Evolutionary conservation across 352 stramenopile genomes (phyloP).

Genomic region (Pythium plurisporium): DNA sequence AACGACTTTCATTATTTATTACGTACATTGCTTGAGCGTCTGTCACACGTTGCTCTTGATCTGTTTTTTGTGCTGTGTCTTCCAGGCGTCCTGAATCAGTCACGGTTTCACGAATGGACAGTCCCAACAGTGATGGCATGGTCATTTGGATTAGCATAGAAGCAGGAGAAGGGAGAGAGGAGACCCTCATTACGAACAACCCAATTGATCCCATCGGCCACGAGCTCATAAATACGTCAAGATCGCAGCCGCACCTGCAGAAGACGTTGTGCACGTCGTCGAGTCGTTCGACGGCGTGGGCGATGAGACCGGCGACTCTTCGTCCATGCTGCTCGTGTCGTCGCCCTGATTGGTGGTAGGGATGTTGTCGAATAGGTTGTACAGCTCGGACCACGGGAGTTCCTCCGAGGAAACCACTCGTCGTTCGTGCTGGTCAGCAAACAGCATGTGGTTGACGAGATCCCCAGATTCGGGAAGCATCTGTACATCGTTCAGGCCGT

Average conservation of each 20-base stretch:
- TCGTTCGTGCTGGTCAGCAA: slow-evolving; percentile 52
- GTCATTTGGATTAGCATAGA: too few species aligned
- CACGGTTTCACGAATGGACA: too few species aligned
- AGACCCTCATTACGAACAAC: too few species aligned
- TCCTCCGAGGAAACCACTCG: slow-evolving; percentile 69
- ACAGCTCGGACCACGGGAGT: slow-evolving; percentile 76
- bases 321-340: slow-evolving; percentile 43
- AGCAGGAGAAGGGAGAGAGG: too few species aligned
- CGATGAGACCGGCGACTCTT: slow-evolving; percentile 20
- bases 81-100: too few species aligned
- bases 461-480: slow-evolving; percentile 24
- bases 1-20: too few species aligned
- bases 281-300: slow-evolving; percentile 28
- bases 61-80: too few species aligned
- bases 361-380: slow-evolving; percentile 70
- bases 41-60: too few species aligned
- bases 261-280: slow-evolving; percentile 8
- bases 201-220: too few species aligned
- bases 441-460: slow-evolving; percentile 61
- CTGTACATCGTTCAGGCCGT: not conserved
- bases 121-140: too few species aligned
- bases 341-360: slow-evolving; percentile 38
- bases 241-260: slow-evolving; percentile 26
- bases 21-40: too few species aligned
- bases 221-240: slow-evolving; percentile 64